Base-by-base conservation (phyloP, 1,284 basidiomycete species). In the Cutaneotrichosporon sp. region DNA sequence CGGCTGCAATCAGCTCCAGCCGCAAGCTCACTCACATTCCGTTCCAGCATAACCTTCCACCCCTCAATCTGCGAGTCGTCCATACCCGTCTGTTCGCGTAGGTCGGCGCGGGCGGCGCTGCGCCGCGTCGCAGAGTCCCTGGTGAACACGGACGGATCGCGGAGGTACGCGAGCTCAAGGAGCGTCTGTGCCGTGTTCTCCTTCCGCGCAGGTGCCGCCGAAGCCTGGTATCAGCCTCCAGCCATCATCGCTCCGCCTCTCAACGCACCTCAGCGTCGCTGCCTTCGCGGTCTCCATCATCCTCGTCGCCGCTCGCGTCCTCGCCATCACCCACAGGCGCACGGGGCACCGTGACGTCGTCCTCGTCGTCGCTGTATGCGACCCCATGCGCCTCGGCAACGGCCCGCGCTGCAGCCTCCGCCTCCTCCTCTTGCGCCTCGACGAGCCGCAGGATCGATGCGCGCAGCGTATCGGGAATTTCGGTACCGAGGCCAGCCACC, bases 1-100 rank as follows among this genome's bases (percentile, higher is more conserved):
- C 32, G 73, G 70, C 68, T 71, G 48, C 19, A 27, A 37, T 43
- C 24, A 42, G 45, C 41, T 34, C 26, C 8, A 24, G 22, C 12
- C 26, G 14, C 24, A 10, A 6, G 43, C 49, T 34, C 42, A 77
- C 85, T 61, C 67, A 91, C 89, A 63, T 90, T 84, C 63, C 84
- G 77, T 54, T 93, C 90, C 47, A 93, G 74, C 86, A 92, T 89
- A 51, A 87, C 83, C 53, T 72, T 80, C 89, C 90, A 93, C 0
- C 89, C 90, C 70, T 93, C 89, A 26, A 92, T 83, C 66, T 91
- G 88, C 60, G 85, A 84, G 66, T 93, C 84, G 14, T 60, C 57
- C 64, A 63, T 63, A 79, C 84, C 83, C 33, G 87, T 90, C 59
- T 81, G 79, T 19, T 79, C 76, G 61, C 80, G 82, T 54, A 93